Evolutionary conservation across 1,284 basidiomycete genomes (phyloP).

Genomic region (Apiotrichum laibachii): DNA sequence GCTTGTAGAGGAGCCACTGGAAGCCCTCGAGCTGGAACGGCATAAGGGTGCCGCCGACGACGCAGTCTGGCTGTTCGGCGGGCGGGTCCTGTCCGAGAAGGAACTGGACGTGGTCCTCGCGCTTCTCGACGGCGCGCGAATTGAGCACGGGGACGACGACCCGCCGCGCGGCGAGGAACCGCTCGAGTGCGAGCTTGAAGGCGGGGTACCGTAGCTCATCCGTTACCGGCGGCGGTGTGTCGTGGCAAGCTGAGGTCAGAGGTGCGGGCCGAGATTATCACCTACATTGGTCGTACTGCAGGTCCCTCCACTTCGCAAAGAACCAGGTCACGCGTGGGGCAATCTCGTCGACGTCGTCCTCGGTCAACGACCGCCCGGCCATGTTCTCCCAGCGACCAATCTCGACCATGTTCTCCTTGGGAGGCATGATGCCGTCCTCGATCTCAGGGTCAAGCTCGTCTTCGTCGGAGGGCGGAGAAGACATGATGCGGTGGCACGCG

Average conservation of each 20-base stretch:
- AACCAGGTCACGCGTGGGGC: slow-evolving; percentile 43
- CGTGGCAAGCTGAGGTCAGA: slow-evolving; percentile 70
- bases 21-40: slow-evolving; percentile 86
- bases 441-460: slow-evolving; percentile 5
- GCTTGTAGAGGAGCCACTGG: slow-evolving; percentile 87
- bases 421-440: slow-evolving; percentile 39
- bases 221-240: slow-evolving; percentile 65
- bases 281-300: slow-evolving; percentile 73
- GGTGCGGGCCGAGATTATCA: slow-evolving; percentile 25
- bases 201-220: slow-evolving; percentile 56
- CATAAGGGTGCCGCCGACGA: slow-evolving; percentile 62
- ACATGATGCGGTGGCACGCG: slow-evolving; percentile 26
- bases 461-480: slow-evolving; percentile 6
- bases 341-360: slow-evolving; percentile 60
- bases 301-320: slow-evolving; percentile 77
- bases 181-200: slow-evolving; percentile 64
- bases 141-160: slow-evolving; percentile 62
- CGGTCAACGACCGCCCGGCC: slow-evolving; percentile 54
- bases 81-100: slow-evolving; percentile 32
- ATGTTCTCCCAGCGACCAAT: slow-evolving; percentile 60
- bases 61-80: slow-evolving; percentile 50
- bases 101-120: slow-evolving; percentile 37
- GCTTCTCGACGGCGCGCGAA: slow-evolving; percentile 29
- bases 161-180: slow-evolving; percentile 63
- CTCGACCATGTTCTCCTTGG: slow-evolving; percentile 25